Conservation (phyloP, 768 basidiomycete genomes). For the Pilatotrama ljubarskyi region DNA sequence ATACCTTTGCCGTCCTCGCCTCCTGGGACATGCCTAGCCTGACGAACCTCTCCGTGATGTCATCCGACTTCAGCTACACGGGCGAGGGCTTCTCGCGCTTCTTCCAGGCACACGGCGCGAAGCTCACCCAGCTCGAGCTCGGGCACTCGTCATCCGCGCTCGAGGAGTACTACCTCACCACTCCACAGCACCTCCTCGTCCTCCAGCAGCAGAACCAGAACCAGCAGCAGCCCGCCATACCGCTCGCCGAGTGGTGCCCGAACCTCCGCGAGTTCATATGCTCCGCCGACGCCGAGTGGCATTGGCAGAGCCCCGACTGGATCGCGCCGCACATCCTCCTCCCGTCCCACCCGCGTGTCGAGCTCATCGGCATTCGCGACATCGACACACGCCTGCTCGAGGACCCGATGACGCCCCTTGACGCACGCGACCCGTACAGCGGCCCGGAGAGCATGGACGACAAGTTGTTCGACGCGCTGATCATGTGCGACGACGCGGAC, state of each 20-base stretch:
- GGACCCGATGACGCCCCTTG: conserved; percentile 29
- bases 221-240: conserved; percentile 34
- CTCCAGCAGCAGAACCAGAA: conserved; percentile 21
- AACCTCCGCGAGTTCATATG: conserved; percentile 71
- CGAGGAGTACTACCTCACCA: conserved; percentile 65
- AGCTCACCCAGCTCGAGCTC: conserved; percentile 66
- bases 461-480: conserved; percentile 14
- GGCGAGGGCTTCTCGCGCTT: conserved; percentile 63
- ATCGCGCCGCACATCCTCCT: conserved; percentile 75
- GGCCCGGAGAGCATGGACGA: not conserved
- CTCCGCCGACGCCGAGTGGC: conserved; percentile 78
- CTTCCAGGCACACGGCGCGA: conserved; percentile 63
- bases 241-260: conserved; percentile 69
- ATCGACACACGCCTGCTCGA: conserved; percentile 62
- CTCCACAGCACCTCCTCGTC: conserved; percentile 32
- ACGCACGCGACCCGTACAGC: not conserved
- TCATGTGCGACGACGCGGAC: conserved; percentile 30
- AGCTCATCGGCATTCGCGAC: conserved; percentile 72
- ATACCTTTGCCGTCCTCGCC: conserved; percentile 65
- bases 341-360: conserved; percentile 58
- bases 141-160: conserved; percentile 70
- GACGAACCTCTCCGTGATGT: conserved; percentile 64
- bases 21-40: conserved; percentile 67
- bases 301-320: conserved; percentile 79
- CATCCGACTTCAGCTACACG: conserved; percentile 72